A percentile compares a stretch with the other conserved stretches of the same genome.
phyloP scores from a whole-genome alignment of 768 basidiomycete species.

The Pleurotus giganteus region DNA sequence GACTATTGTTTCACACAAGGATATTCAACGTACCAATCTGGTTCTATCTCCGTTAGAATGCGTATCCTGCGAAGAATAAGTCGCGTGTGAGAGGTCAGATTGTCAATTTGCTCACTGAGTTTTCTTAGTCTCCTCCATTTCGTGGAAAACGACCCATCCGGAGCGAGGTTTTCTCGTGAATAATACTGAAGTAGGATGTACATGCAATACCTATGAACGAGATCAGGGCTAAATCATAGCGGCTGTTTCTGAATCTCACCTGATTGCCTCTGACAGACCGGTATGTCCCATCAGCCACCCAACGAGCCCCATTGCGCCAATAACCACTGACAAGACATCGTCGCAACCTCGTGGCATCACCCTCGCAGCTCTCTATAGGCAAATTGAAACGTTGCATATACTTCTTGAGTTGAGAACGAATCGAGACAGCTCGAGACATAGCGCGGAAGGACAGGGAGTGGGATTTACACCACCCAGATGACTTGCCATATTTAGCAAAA shows the following conservation, averaged over 20 bases:
- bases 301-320: slow-evolving; percentile 90
- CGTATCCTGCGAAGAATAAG: slow-evolving; percentile 60
- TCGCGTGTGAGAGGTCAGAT: slow-evolving; percentile 2
- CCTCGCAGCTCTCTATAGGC: slow-evolving; percentile 83
- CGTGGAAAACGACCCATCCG: slow-evolving; percentile 94
- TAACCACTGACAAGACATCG: slow-evolving; percentile 90
- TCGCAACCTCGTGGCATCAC: slow-evolving; percentile 80
- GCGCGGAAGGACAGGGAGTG: slow-evolving; percentile 94
- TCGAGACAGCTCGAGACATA: slow-evolving; percentile 90
- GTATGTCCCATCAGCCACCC: slow-evolving; percentile 93
- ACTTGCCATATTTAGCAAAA: slow-evolving; percentile 78
- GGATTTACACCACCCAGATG: slow-evolving; percentile 89
- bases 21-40: slow-evolving; percentile 74
- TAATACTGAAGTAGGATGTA: slow-evolving; percentile 91
- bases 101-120: slow-evolving; percentile 60
- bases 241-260: slow-evolving; percentile 38
- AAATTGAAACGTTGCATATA: slow-evolving; percentile 91
- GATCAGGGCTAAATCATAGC: slow-evolving; percentile 9
- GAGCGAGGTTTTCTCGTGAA: slow-evolving; percentile 90
- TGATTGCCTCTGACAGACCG: slow-evolving; percentile 82
- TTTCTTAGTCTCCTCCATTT: slow-evolving; percentile 96
- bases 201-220: slow-evolving; percentile 65
- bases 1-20: neutral
- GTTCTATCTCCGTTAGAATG: slow-evolving; percentile 90
- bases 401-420: slow-evolving; percentile 91